Evolutionary conservation across 169 alveolate species (phyloP).

Genomic region (Amoebophrya sp.): DNA sequence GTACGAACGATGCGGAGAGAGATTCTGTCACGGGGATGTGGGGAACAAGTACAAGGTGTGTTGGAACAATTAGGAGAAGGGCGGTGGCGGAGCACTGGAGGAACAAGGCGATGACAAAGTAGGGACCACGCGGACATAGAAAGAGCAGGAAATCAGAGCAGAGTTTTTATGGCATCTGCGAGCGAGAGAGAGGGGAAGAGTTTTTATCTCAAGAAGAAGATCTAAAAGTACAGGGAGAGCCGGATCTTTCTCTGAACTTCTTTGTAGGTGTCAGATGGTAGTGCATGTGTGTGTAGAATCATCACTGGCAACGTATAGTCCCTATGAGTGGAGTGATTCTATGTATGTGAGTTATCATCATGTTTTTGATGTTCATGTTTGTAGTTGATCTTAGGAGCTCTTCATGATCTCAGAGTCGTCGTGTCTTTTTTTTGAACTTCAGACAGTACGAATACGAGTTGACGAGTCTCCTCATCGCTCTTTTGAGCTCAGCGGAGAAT

Average conservation of each 20-base stretch:
- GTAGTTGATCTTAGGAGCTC: neutral
- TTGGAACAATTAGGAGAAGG: neutral
- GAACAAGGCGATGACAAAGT: neutral
- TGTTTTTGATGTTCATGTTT: neutral
- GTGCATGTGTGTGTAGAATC: neutral
- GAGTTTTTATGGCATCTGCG: no score
- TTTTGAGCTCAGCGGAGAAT: neutral
- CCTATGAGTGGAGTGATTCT: neutral
- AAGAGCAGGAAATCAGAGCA: no score
- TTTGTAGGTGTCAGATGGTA: neutral
- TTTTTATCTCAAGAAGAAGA: no score
- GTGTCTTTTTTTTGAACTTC: neutral
- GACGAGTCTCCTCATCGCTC: neutral
- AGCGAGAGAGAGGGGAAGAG: no score
- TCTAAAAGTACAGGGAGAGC: no score
- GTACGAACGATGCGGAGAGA: neutral
- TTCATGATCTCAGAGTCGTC: neutral
- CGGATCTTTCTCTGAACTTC: neutral
- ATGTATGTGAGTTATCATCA: neutral
- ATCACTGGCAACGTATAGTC: neutral
- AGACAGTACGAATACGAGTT: neutral
- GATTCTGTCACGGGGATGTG: neutral
- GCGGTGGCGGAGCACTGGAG: neutral
- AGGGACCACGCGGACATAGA: no score
- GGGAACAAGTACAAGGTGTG: neutral